Conservation (phyloP, 148 eudicot genomes). For the Dianthus caryophyllus region DNA sequence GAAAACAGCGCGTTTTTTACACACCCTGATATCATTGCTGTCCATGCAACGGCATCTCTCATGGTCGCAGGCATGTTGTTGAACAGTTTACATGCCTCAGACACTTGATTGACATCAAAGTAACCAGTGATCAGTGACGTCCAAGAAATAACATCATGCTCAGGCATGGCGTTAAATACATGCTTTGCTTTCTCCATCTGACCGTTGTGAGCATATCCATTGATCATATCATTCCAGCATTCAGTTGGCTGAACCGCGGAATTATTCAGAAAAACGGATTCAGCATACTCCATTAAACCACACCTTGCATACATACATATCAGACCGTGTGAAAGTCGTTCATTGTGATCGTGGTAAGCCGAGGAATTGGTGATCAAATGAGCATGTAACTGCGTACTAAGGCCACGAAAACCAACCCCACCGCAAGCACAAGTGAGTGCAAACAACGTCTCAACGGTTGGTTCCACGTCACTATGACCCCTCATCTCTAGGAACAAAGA, state of each 20-base stretch:
- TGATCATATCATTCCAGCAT: conserved; percentile 34
- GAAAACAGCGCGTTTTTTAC: conserved; percentile 35
- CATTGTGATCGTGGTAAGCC: conserved; percentile 19
- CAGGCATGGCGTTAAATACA: conserved; percentile 28
- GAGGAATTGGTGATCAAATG: conserved; percentile 24
- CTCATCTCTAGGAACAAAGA: conserved; percentile 34
- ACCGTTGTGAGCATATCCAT: conserved; percentile 32
- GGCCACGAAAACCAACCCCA: conserved; percentile 26
- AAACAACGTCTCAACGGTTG: conserved; percentile 30
- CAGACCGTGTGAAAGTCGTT: conserved; percentile 27
- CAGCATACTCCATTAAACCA: conserved; percentile 36
- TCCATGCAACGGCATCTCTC: conserved; percentile 42
- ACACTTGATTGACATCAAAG: conserved; percentile 25
- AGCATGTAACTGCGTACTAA: conserved; percentile 39
- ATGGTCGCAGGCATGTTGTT: conserved; percentile 35
- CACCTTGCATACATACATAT: conserved; percentile 37
- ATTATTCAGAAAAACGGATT: conserved; percentile 24
- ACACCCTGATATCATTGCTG: conserved; percentile 41
- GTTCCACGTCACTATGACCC: conserved; percentile 23
- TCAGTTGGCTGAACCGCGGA: conserved; percentile 24
- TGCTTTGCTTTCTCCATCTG: conserved; percentile 29
- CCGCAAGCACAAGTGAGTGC: conserved; percentile 41
- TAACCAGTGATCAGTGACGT: conserved; percentile 42
- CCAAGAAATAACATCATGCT: conserved; percentile 37
- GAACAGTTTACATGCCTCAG: conserved; percentile 33